Evolutionary conservation across 148 eudicot genomes (phyloP), one percentile per base, ranked within the genome.

Genomic region (Polygonum maritimum): DNA sequence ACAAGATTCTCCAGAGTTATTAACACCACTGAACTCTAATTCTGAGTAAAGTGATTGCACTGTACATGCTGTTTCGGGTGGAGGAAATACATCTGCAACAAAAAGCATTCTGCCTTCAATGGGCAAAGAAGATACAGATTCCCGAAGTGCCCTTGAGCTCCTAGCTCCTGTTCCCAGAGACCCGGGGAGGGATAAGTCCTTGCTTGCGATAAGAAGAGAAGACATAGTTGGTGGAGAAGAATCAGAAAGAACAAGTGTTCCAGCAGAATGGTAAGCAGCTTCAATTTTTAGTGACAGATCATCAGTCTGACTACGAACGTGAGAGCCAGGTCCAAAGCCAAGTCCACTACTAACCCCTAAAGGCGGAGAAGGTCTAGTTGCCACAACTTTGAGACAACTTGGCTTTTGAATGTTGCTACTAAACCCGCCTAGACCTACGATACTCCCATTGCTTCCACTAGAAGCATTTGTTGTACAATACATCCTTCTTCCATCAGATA

Each of bases 401-500:
- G 98, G 99, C 82, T 81, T 89, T 75, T 84, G 89, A 79, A 80
- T 78, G 77, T 80, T 86, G 73, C 75, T 45, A 80, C 78, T 76
- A 74, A 84, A 89, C 39, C 86, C 91, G 77, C 83, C 83, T 69
- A 83, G 85, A 87, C 82, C 83, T 81, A 90, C 89, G 80, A 83
- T 88, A 72, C 81, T 74, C 69, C 93, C 86, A 83, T 71, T 86
- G 76, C 81, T 84, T 70, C 94, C 94, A 78, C 85, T 84, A 71
- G 94, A 86, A 51, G 83, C 82, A 75, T 88, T 81, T 82, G 98
- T 92, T 21, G 99, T 85, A 71, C 92, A 90, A 79, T 96, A 96
- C 91, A 96, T 86, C 76, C 99, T 86, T 79, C 98, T 88, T 57
- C 99, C 99, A 86, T 96, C 99, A 40, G 99, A 92, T 79, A 96